phyloP scores from a whole-genome alignment of 768 basidiomycete genomes.

The Boletellus sp. region DNA sequence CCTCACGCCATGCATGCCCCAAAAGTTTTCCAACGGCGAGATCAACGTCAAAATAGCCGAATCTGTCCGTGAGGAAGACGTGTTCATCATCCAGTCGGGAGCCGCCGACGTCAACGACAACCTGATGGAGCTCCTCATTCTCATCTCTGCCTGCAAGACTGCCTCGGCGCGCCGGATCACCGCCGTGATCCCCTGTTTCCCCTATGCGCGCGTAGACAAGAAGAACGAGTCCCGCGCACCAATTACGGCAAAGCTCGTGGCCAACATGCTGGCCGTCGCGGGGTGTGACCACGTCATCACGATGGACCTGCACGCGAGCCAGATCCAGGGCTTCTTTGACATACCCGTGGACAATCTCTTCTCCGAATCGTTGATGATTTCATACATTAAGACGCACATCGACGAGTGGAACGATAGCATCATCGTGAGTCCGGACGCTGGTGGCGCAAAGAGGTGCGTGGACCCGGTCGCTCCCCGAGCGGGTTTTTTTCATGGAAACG shows the following conservation, averaged over 20 bases:
- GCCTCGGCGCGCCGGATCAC: slow-evolving; percentile 94
- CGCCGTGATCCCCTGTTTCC: slow-evolving; percentile 97
- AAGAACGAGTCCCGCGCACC: slow-evolving; percentile 96
- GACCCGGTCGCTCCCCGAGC: not conserved
- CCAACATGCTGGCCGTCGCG: slow-evolving; percentile 95
- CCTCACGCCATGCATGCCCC: slow-evolving; percentile 79
- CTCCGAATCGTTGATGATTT: slow-evolving; percentile 92
- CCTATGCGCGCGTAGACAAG: slow-evolving; percentile 96
- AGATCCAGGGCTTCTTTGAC: slow-evolving; percentile 99
- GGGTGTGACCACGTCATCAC: slow-evolving; percentile 99
- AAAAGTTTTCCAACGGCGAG: slow-evolving; percentile 93
- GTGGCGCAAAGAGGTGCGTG: slow-evolving; percentile 93
- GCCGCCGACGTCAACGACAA: slow-evolving; percentile 91
- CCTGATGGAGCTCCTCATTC: slow-evolving; percentile 97
- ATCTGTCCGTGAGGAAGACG: slow-evolving; percentile 95
- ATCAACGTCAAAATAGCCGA: slow-evolving; percentile 93
- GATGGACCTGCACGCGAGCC: slow-evolving; percentile 97
- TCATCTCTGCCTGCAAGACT: slow-evolving; percentile 97
- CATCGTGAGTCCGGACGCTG: slow-evolving; percentile 95
- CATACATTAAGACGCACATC: slow-evolving; percentile 87
- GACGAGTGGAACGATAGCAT: slow-evolving; percentile 83
- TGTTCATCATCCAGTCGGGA: slow-evolving; percentile 95
- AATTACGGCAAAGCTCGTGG: slow-evolving; percentile 97
- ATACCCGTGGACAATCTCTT: slow-evolving; percentile 97
- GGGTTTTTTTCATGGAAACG: not conserved